Conservation (phyloP, 2,329 filamentous ascomycete genomes). For the Macroventuria anomochaeta region DNA sequence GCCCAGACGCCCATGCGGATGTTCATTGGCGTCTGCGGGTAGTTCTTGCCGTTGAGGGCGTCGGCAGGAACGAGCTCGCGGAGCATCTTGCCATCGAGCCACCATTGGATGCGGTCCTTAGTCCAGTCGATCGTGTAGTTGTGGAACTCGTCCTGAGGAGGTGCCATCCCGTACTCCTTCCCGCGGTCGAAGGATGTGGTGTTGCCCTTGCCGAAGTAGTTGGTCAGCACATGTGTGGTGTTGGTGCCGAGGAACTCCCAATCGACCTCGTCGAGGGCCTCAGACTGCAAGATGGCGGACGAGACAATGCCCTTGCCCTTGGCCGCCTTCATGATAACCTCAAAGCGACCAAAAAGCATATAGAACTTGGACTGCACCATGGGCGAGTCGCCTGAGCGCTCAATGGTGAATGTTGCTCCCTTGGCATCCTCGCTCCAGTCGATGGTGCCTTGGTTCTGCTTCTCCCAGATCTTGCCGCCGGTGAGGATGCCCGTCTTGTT, state of each 20-base stretch:
- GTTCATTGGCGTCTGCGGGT: constrained; percentile 77
- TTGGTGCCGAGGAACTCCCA: constrained; percentile 56
- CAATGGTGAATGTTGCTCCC: constrained; percentile 76
- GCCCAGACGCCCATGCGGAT: constrained; percentile 74
- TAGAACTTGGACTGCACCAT: constrained; percentile 71
- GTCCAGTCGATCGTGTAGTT: constrained; percentile 69
- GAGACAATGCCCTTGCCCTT: constrained; percentile 59
- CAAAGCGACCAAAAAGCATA: constrained; percentile 61
- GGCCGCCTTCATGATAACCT: constrained; percentile 56
- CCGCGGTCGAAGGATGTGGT: constrained; percentile 59
- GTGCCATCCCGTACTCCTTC: constrained; percentile 39
- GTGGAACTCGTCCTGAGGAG: constrained; percentile 46
- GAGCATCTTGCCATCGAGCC: constrained; percentile 66
- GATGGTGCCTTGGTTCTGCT: constrained; percentile 70
- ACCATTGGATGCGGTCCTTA: constrained; percentile 67
- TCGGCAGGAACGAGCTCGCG: constrained; percentile 68
- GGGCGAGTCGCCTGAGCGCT: constrained; percentile 73
- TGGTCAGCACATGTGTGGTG: constrained; percentile 53
- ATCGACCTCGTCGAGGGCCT: constrained; percentile 62
- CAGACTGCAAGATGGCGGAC: constrained; percentile 58
- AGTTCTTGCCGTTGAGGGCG: constrained; percentile 64
- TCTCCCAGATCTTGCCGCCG: constrained; percentile 61
- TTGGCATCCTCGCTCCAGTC: constrained; percentile 60
- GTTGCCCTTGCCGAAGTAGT: constrained; percentile 64
- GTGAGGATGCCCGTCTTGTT: constrained; percentile 57